Evolutionary conservation across 2,329 filamentous ascomycete genomes (phyloP).

Genomic region (Aspergillus quadrilineatus): DNA sequence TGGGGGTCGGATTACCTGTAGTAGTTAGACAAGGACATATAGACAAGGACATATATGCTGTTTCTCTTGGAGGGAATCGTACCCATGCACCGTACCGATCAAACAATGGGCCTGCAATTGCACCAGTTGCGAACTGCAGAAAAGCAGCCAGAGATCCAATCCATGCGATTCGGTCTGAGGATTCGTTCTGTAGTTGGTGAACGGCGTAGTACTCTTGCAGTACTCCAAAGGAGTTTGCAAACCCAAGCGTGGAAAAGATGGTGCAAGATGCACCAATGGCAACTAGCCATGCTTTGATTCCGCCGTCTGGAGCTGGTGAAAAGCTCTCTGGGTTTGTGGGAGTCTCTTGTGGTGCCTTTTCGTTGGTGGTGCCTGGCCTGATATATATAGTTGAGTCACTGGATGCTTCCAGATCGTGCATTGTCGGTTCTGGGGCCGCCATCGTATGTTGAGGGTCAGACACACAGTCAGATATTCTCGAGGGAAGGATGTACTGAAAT

Average conservation of each 20-base stretch:
- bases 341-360: neutral
- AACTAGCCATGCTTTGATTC: conserved; percentile 28
- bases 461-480: no score
- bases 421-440: neutral
- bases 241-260: conserved; percentile 45
- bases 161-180: conserved; percentile 46
- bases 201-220: conserved; percentile 50
- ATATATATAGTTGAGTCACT: neutral
- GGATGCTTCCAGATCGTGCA: neutral
- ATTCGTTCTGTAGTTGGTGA: conserved; percentile 41
- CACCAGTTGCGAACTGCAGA: conserved; percentile 23
- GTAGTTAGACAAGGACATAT: neutral
- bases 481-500: no score
- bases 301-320: conserved; percentile 28
- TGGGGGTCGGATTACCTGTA: conserved; percentile 18
- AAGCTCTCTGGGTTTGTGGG: neutral
- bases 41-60: neutral
- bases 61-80: neutral
- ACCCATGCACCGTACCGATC: conserved; percentile 25
- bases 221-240: conserved; percentile 48
- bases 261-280: conserved; percentile 24
- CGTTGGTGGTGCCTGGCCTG: neutral
- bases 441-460: neutral
- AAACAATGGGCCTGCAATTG: conserved; percentile 26
- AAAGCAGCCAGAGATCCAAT: conserved; percentile 44